Conservation (phyloP, 2,329 filamentous ascomycete species). For the Trichoderma polysporum region DNA sequence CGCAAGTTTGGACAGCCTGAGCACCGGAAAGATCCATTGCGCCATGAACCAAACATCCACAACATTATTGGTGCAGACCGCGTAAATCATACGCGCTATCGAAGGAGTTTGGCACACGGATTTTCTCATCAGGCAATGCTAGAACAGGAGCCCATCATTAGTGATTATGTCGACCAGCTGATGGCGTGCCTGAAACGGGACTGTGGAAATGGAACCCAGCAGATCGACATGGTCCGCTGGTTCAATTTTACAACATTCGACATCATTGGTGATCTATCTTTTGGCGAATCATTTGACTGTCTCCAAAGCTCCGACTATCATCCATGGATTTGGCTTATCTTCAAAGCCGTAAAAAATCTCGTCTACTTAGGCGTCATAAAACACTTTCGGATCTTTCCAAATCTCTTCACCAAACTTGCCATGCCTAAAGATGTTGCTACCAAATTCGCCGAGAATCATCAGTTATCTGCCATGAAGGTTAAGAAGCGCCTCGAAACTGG, state of each 20-base stretch:
- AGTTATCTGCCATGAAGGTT: conserved; percentile 11
- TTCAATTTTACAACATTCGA: conserved; percentile 35
- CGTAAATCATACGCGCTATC: conserved; percentile 27
- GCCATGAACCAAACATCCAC: neutral
- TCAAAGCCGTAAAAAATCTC: conserved; percentile 20
- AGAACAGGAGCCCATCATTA: conserved; percentile 34
- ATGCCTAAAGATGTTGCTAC: neutral
- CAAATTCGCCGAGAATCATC: conserved; percentile 7
- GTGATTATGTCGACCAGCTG: conserved; percentile 30
- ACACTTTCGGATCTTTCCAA: neutral
- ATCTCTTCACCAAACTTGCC: neutral
- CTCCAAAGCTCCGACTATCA: conserved; percentile 28
- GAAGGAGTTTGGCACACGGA: conserved; percentile 29
- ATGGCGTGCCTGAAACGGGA: conserved; percentile 25
- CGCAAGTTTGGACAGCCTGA: conserved; percentile 22
- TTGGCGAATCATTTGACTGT: conserved; percentile 33
- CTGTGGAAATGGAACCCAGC: conserved; percentile 8
- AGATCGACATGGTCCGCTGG: conserved; percentile 30
- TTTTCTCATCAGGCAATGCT: conserved; percentile 34
- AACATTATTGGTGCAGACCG: conserved; percentile 26
- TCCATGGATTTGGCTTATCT: conserved; percentile 30
- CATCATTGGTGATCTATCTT: conserved; percentile 33
- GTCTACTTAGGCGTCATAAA: neutral
- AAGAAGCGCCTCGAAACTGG: conserved; percentile 5
- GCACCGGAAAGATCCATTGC: conserved; percentile 16